Evolutionary conservation across 116 monocot species (phyloP), one percentile per base, ranked within the genome.

Genomic region (Cymodocea nodosa): DNA sequence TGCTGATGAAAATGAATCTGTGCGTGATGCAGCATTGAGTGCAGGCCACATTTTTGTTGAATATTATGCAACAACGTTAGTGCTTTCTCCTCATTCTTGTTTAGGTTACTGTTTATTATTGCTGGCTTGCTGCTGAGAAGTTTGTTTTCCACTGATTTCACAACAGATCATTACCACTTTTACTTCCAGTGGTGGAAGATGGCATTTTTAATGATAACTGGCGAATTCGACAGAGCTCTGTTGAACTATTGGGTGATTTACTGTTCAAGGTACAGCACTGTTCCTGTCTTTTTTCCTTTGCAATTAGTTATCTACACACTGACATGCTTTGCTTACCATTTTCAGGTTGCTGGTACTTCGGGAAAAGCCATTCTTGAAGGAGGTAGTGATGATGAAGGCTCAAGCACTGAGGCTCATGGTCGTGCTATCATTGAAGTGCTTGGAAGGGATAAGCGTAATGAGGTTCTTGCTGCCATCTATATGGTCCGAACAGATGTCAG

Each of bases 1-100:
- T 77, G 91, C 98, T 74, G 98, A 98, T 86, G 98, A 98, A 74
- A 98, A 98, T 73, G 98, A 98, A 82, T 92, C 92, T 63, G 98
- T 98, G 6, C 89, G 98, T 68, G 98, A 98, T 79, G 98, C 89
- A 9, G 98, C 92, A 54, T 89, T 98, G 39, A 81, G 89, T 75
- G 89, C 86, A 58, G 98, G 98, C n/a, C 98, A 98, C 81, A 84
- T 98, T 59, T 92, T 98, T 82, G 98, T 98, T 56, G 98, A 98
- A 71, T 92, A 98, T 79, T 98, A 98, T 81, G 92, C 92, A 40
- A 92, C 81, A 51, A 86, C 98, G 92, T 97, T 6, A 68, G 84
- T 35, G 54, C 50, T 49, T 36, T 8, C 50, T 2, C 20, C 51
- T 24, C n/a, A 18, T 17, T n/a, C 51, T 12, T 16, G 23, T 66